Base-by-base conservation (phyloP, 768 basidiomycete species). In the Lactarius sp. region DNA sequence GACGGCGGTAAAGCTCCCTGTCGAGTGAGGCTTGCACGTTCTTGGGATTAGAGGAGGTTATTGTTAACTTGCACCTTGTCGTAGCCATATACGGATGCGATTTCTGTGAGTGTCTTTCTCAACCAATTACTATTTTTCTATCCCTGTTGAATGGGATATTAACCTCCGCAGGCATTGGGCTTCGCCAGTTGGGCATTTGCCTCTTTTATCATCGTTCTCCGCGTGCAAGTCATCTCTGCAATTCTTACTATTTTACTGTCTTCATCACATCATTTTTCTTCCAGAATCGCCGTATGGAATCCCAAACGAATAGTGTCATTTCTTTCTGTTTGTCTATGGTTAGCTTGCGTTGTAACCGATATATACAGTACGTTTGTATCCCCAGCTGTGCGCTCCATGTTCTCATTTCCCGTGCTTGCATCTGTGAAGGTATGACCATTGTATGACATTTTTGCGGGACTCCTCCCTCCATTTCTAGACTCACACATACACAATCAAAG, bases 211-310 rank as follows among this genome's bases (percentile, higher is more conserved):
- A 52, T 60, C n/a, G 51, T 46, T 22, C n/a, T 60, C 20, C 59
- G 59, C 7, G 41, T 60, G 59, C 20, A 36, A 22, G 59, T 44
- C 31, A 33, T 42, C n/a, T 41, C 27, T 27, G 4, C 6, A 4
- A 36, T 33, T 16, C 31, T 10, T 20, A 1, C 12, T 12, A 20
- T 4, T 34, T 46, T 13, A 52, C 27, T 8, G 33, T 22, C 31
- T 51, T 52, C n/a, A 60, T 20, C 10, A 3, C 16, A 6, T 52
- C 50, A 44, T 34, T 42, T 39, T 47, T 18, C 2, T 39, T 41
- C 36, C 51, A 52, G 59, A 34, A 44, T 36, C 42, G 59, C 59
- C n/a, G 52, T 52, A 52, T 60, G 59, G 27, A 27, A 44, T 18
- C 42, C 8, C 6, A 52, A 52, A 16, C 44, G 31, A 6, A 9